Percentiles rank a stretch among this genome's conserved stretches.
Conservation (phyloP, 176 grass and related monocot species). For the Alopecurus myosuroides region DNA sequence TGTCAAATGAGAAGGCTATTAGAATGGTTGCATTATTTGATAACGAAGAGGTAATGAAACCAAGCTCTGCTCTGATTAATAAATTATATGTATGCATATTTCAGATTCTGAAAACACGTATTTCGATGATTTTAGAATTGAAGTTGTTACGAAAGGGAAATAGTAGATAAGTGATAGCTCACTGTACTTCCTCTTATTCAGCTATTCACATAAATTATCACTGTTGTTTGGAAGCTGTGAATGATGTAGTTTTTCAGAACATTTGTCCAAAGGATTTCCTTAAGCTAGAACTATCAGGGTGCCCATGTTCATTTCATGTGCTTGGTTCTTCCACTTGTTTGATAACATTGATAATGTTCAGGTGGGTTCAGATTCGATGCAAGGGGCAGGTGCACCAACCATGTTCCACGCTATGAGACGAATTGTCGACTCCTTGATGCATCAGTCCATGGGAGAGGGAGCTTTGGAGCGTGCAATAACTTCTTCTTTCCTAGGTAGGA, state of each 20-base stretch:
- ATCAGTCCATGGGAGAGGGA: constrained; percentile 76
- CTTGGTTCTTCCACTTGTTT: not conserved
- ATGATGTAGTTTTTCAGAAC: not conserved
- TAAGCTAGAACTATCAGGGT: not conserved
- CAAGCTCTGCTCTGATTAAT: not conserved
- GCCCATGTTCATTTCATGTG: not conserved
- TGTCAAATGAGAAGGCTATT: constrained; percentile 69
- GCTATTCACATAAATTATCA: not conserved
- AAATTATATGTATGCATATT: not conserved
- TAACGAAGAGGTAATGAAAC: constrained; percentile 81
- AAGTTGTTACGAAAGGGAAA: not conserved
- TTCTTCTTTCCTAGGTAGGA: constrained; percentile 92
- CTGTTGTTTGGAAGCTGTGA: not conserved
- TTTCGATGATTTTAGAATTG: not conserved
- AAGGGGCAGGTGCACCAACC: constrained; percentile 89
- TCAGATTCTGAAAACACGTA: not conserved
- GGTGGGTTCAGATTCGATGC: constrained; percentile 91
- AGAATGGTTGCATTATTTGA: constrained; percentile 98
- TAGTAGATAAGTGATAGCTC: not conserved
- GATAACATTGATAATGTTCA: constrained; percentile 19
- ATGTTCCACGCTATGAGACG: constrained; percentile 90
- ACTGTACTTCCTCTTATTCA: not conserved
- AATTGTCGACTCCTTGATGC: constrained; percentile 63
- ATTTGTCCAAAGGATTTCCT: not conserved
- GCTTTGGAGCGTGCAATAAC: constrained; percentile 83